phyloP scores from a whole-genome alignment of 2,329 filamentous ascomycete genomes.

The Thelonectria rubi region DNA sequence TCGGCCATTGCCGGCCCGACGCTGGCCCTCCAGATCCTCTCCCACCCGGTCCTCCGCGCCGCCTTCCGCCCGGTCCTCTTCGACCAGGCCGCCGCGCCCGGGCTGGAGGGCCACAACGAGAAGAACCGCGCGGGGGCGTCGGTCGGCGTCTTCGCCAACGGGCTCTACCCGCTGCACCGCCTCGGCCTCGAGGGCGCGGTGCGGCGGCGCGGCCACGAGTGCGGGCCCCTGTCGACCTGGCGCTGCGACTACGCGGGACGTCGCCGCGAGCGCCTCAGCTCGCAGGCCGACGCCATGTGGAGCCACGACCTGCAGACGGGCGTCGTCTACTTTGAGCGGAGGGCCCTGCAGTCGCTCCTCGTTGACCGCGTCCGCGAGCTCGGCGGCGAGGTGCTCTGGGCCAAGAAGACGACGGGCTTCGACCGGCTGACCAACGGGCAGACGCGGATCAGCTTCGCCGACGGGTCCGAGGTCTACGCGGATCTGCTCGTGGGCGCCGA shows the following conservation, averaged over 20 bases:
- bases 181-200: slow-evolving; percentile 33
- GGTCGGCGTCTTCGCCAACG: slow-evolving; percentile 37
- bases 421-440: slow-evolving; percentile 23
- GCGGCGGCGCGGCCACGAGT: slow-evolving; percentile 25
- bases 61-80: slow-evolving; percentile 29
- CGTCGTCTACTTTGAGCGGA: slow-evolving; percentile 35
- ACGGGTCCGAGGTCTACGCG: slow-evolving; percentile 15
- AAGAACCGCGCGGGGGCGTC: slow-evolving; percentile 35
- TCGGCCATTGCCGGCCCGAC: slow-evolving; percentile 33
- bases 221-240: slow-evolving; percentile 26
- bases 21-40: slow-evolving; percentile 33
- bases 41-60: slow-evolving; percentile 26
- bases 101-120: slow-evolving; percentile 19
- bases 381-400: slow-evolving; percentile 34
- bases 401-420: slow-evolving; percentile 28
- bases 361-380: slow-evolving; percentile 28
- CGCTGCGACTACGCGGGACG: slow-evolving; percentile 25
- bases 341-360: slow-evolving; percentile 29
- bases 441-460: slow-evolving; percentile 20
- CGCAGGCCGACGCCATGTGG: slow-evolving; percentile 30
- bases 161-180: slow-evolving; percentile 31
- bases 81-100: slow-evolving; percentile 28
- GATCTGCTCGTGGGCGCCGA: slow-evolving; percentile 38
- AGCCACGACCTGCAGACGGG: slow-evolving; percentile 33
- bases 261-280: slow-evolving; percentile 18